phyloP scores from a whole-genome alignment of 306 rosid genomes.

The Begonia masoniana region DNA sequence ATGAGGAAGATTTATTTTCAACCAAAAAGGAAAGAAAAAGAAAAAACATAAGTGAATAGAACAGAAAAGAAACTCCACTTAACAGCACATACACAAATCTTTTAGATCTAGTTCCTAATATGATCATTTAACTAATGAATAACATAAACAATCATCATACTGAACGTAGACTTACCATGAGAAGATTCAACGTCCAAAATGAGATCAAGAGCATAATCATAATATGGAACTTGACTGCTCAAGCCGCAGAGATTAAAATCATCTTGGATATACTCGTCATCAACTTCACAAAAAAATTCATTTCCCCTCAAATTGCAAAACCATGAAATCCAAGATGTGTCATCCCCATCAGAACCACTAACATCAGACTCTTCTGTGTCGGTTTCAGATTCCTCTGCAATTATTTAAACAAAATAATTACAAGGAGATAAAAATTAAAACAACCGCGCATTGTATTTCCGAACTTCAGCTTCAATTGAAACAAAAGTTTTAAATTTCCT shows the following conservation, averaged over 20 bases:
- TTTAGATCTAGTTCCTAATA: too few species aligned
- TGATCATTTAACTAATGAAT: too few species aligned
- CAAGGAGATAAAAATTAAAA: neutral
- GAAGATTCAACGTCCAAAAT: slow-evolving; percentile 97
- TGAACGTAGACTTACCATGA: slow-evolving; percentile 43
- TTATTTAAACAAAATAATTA: slow-evolving; percentile 1
- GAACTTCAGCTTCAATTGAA: neutral
- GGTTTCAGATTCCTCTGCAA: slow-evolving; percentile 91
- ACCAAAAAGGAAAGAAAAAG: too few species aligned
- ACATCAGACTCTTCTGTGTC: slow-evolving; percentile 97
- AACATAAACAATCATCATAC: neutral
- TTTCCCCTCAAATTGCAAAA: slow-evolving; percentile 97
- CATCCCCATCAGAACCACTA: slow-evolving; percentile 95
- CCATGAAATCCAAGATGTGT: slow-evolving; percentile 98
- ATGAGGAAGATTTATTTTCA: too few species aligned
- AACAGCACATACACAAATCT: too few species aligned
- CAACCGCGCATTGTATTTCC: neutral
- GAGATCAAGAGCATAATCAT: slow-evolving; percentile 93
- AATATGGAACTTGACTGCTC: slow-evolving; percentile 99
- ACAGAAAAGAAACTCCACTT: too few species aligned
- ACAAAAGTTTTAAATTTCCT: neutral
- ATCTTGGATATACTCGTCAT: slow-evolving; percentile 92
- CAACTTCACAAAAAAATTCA: slow-evolving; percentile 94
- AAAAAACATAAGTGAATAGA: too few species aligned
- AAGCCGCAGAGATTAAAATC: slow-evolving; percentile 91